Evolutionary conservation across 257 asterid species (phyloP).

Genomic region (Solanum phureja): DNA sequence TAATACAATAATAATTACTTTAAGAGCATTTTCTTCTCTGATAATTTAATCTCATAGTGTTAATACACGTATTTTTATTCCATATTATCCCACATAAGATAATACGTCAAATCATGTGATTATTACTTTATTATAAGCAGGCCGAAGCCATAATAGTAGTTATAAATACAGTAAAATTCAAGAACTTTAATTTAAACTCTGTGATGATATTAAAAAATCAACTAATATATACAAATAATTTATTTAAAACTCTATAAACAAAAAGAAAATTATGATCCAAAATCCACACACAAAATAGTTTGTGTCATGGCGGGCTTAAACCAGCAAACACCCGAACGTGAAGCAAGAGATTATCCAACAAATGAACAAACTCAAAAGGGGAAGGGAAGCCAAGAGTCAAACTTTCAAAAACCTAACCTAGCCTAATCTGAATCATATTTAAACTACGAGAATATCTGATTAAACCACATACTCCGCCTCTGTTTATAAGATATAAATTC

Average conservation of each 20-base stretch:
- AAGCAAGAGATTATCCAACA: rapidly evolving
- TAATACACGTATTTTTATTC: neutral
- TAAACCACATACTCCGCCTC: no score
- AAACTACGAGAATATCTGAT: neutral
- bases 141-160: no score
- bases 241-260: neutral
- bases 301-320: neutral
- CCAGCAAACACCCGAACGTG: neutral
- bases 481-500: neutral
- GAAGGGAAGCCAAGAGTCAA: neutral
- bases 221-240: no score
- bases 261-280: no score
- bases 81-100: no score
- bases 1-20: neutral
- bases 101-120: no score
- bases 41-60: neutral
- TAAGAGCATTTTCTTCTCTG: neutral
- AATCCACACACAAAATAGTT: neutral
- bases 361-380: no score
- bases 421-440: neutral
- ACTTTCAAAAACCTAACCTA: neutral
- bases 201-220: no score
- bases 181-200: no score
- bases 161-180: no score
- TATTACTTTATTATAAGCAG: no score